Conservation (phyloP, 2,329 filamentous ascomycete genomes). For the Neospermospora avenae region DNA sequence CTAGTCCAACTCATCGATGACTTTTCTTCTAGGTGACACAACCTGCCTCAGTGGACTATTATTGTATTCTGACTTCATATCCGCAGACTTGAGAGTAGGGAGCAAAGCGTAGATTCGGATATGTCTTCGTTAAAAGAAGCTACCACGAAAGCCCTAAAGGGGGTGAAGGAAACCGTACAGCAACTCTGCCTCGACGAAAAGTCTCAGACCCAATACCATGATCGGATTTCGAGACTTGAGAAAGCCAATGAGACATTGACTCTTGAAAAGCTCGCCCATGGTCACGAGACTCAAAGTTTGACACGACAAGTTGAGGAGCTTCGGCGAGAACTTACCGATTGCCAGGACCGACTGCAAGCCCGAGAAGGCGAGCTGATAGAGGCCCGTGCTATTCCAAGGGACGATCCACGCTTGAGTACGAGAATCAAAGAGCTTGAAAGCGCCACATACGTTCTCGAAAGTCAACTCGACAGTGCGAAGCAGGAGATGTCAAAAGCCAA, state of each 20-base stretch:
- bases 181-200: conserved; percentile 23
- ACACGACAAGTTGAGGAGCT: conserved; percentile 18
- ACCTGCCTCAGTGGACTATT: not conserved
- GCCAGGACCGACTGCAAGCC: conserved; percentile 16
- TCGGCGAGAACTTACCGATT: conserved; percentile 19
- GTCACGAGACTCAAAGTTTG: conserved; percentile 16
- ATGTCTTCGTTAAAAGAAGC: conserved; percentile 16
- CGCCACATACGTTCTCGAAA: conserved; percentile 23
- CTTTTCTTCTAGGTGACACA: conserved; percentile 24
- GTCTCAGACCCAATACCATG: conserved; percentile 17
- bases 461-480: conserved; percentile 34
- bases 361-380: conserved; percentile 26
- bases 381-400: conserved; percentile 17
- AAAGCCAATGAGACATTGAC: conserved; percentile 20
- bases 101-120: conserved; percentile 9
- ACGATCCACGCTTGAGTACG: conserved; percentile 20
- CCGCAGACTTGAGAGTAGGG: conserved; percentile 21
- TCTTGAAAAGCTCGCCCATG: conserved; percentile 12
- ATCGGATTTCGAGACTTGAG: conserved; percentile 24
- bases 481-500: conserved; percentile 31
- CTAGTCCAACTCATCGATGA: conserved; percentile 27
- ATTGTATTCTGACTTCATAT: conserved; percentile 2
- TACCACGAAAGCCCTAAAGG: conserved; percentile 17
- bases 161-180: conserved; percentile 23
- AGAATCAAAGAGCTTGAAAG: conserved; percentile 26